These are phyloP conservation scores for Plasmodium billcollinsi DNA, from an alignment of 169 alveolate species.

Conservation along the genomic window DNA sequence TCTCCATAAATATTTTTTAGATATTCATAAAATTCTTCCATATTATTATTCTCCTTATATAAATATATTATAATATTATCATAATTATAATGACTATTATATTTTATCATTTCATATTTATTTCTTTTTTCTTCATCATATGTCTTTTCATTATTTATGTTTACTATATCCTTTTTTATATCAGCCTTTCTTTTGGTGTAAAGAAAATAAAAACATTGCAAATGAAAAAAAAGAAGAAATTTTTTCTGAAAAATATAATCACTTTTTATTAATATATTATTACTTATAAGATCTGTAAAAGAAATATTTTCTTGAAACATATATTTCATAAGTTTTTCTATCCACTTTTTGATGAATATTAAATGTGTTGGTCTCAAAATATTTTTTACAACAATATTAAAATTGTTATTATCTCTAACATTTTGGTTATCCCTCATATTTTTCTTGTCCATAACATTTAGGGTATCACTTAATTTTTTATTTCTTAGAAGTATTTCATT, in stretches of 20 bases:
- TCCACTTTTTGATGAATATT: slow-evolving; percentile 18
- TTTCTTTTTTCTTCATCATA: background rate
- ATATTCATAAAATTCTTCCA: slow-evolving; percentile 43
- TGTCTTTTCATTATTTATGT: background rate
- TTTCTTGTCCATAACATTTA: too few species aligned
- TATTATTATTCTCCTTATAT: slow-evolving; percentile 26
- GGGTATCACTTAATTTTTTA: too few species aligned
- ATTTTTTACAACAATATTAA: background rate
- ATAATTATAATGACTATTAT: slow-evolving; percentile 1
- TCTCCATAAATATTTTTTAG: slow-evolving; percentile 32
- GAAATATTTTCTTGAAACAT: background rate
- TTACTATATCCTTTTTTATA: background rate
- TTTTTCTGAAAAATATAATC: slow-evolving; percentile 36
- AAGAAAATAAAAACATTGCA: slow-evolving; percentile 31
- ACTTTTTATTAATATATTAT: slow-evolving; percentile 34
- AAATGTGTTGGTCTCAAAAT: background rate
- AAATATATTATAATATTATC: slow-evolving; percentile 20
- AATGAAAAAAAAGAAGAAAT: slow-evolving; percentile 35
- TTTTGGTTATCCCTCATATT: too few species aligned
- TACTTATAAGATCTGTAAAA: slow-evolving; percentile 2
- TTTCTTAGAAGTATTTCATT: too few species aligned
- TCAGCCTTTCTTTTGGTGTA: slow-evolving; percentile 1
- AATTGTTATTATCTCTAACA: background rate
- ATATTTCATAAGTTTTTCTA: slow-evolving; percentile 6
- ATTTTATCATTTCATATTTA: background rate